Evolutionary conservation across 2,329 filamentous ascomycete species (phyloP).

Genomic region (Fusarium nodosum): DNA sequence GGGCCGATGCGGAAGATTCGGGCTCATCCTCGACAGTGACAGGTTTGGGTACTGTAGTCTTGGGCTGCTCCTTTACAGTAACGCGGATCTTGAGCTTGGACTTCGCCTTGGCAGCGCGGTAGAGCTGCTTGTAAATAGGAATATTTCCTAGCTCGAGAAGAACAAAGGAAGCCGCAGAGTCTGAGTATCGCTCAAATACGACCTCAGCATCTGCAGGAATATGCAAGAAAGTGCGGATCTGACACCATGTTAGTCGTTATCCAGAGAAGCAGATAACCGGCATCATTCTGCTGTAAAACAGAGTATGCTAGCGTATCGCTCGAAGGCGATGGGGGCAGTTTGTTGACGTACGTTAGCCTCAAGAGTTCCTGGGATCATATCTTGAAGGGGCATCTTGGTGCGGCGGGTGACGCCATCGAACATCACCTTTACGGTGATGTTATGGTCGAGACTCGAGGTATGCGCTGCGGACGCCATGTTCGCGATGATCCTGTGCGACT

Average conservation of each 20-base stretch:
- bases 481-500: constrained; percentile 14
- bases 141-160: constrained; percentile 81
- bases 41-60: constrained; percentile 54
- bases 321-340: not conserved
- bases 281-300: not conserved
- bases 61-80: constrained; percentile 58
- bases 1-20: constrained; percentile 48
- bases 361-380: constrained; percentile 80
- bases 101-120: constrained; percentile 97
- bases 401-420: constrained; percentile 82
- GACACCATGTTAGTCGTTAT: constrained; percentile 32
- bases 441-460: constrained; percentile 49
- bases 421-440: constrained; percentile 86
- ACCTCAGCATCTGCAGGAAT: constrained; percentile 57
- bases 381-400: constrained; percentile 90
- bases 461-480: constrained; percentile 50
- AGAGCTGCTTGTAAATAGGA: constrained; percentile 95
- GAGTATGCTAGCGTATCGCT: not conserved
- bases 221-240: constrained; percentile 56
- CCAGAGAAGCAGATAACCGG: not conserved
- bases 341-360: constrained; percentile 82
- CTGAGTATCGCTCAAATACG: constrained; percentile 92
- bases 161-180: constrained; percentile 87
- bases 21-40: constrained; percentile 66
- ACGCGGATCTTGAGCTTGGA: constrained; percentile 93